Percentiles rank a stretch among this genome's conserved stretches.
phyloP scores from a whole-genome alignment of 768 basidiomycete species.

The Hericium coralloides region DNA sequence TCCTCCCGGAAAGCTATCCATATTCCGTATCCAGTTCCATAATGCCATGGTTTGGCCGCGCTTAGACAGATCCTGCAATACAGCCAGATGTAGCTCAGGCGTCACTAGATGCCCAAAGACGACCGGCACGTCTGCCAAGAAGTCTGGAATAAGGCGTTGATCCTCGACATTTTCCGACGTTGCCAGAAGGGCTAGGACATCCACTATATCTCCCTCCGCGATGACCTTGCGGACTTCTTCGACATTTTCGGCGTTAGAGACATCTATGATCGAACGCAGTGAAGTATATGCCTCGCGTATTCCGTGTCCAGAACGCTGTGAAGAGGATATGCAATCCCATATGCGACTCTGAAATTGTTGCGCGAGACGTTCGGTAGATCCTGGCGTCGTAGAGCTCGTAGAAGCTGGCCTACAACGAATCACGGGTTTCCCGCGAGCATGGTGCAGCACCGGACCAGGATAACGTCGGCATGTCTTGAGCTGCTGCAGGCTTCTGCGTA shows the following conservation, averaged over 20 bases:
- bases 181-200: constrained; percentile 37
- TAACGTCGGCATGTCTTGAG: background rate
- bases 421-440: too few relatives aligned
- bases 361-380: constrained; percentile 2
- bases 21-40: constrained; percentile 42
- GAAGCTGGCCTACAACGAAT: too few relatives aligned
- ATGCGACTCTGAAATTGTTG: constrained; percentile 6
- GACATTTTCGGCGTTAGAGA: background rate
- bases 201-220: constrained; percentile 26
- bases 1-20: constrained; percentile 40
- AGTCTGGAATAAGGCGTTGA: constrained; percentile 41
- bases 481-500: constrained; percentile 28
- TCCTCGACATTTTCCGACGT: constrained; percentile 44
- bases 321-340: constrained; percentile 5
- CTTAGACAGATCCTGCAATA: constrained; percentile 40
- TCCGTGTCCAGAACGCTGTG: too few relatives aligned
- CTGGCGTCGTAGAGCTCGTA: background rate
- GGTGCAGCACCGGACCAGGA: too few relatives aligned
- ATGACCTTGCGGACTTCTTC: constrained; percentile 9
- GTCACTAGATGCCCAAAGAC: constrained; percentile 39
- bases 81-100: constrained; percentile 36
- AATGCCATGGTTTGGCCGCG: constrained; percentile 35
- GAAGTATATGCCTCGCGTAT: background rate
- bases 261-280: background rate
- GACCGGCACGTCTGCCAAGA: constrained; percentile 39